Conservation (phyloP, 1,284 basidiomycete genomes). For the Rhizopogon parksii region DNA sequence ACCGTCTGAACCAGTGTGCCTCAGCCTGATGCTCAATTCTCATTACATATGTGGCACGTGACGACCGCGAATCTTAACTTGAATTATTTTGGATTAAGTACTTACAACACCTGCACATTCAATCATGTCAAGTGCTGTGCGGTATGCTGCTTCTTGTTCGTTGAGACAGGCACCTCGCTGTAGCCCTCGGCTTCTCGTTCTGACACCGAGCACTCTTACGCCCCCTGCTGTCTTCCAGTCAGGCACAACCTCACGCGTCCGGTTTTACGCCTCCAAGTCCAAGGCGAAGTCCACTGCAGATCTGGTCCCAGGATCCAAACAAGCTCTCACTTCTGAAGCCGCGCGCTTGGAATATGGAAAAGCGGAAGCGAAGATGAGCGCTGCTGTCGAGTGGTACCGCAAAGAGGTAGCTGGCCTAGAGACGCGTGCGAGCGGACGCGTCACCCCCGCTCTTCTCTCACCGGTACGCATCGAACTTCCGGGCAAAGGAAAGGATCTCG, state of each 20-base stretch:
- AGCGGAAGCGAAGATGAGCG: constrained; percentile 56
- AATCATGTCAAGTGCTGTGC: neutral
- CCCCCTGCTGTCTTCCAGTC: neutral
- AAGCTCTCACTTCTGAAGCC: constrained; percentile 43
- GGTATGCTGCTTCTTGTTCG: neutral
- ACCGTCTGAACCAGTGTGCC: too few species aligned
- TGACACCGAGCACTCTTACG: neutral
- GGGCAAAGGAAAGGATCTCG: constrained; percentile 28
- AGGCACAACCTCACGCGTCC: constrained; percentile 3
- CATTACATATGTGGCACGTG: neutral
- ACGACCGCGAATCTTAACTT: neutral
- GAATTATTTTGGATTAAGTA: neutral
- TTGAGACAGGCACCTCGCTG: neutral
- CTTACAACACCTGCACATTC: neutral
- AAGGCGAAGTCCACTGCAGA: constrained; percentile 40
- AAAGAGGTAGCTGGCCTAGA: constrained; percentile 64
- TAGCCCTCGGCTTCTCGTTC: neutral
- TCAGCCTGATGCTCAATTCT: too few species aligned
- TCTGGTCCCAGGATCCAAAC: constrained; percentile 52
- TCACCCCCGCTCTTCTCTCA: constrained; percentile 64
- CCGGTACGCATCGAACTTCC: constrained; percentile 57
- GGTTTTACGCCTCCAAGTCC: constrained; percentile 28
- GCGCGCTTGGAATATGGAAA: constrained; percentile 48
- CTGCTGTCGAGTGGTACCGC: constrained; percentile 59
- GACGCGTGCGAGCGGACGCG: constrained; percentile 64